Conservation (phyloP, 1,284 basidiomycete species). For the Ganoderma lucidum region DNA sequence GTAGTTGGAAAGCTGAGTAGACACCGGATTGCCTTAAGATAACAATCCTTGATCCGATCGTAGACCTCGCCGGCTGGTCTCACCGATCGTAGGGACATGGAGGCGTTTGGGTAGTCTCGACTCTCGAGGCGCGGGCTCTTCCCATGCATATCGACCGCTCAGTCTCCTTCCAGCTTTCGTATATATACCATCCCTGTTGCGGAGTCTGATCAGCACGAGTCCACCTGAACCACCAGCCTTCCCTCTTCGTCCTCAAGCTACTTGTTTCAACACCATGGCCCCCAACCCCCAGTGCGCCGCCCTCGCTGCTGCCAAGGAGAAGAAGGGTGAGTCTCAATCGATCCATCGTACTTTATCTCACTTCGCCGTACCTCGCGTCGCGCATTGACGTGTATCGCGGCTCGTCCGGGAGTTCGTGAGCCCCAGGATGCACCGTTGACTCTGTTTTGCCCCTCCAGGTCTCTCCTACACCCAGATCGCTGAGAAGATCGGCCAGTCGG, state of each 20-base stretch:
- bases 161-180: neutral
- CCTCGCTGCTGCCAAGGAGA: constrained; percentile 58
- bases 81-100: neutral
- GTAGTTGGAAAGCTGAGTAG: neutral
- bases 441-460: constrained; percentile 44
- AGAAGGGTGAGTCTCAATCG: constrained; percentile 49
- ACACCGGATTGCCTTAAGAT: neutral
- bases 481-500: constrained; percentile 45
- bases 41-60: neutral
- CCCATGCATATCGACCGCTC: constrained; percentile 19
- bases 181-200: constrained; percentile 17
- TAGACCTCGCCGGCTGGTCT: neutral
- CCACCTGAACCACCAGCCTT: constrained; percentile 17
- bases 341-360: neutral
- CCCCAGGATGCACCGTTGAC: neutral
- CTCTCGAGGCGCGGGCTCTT: neutral
- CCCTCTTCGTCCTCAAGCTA: constrained; percentile 8
- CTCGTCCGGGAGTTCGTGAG: constrained; percentile 11
- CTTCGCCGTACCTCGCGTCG: neutral
- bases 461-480: constrained; percentile 58
- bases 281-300: constrained; percentile 64
- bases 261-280: constrained; percentile 40
- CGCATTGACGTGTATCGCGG: neutral
- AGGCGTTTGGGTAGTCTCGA: neutral
- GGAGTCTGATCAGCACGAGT: neutral